Percentiles rank a stretch among this genome's conserved stretches.
phyloP scores from a whole-genome alignment of 441 rosid species.

The Jatropha multifida region DNA sequence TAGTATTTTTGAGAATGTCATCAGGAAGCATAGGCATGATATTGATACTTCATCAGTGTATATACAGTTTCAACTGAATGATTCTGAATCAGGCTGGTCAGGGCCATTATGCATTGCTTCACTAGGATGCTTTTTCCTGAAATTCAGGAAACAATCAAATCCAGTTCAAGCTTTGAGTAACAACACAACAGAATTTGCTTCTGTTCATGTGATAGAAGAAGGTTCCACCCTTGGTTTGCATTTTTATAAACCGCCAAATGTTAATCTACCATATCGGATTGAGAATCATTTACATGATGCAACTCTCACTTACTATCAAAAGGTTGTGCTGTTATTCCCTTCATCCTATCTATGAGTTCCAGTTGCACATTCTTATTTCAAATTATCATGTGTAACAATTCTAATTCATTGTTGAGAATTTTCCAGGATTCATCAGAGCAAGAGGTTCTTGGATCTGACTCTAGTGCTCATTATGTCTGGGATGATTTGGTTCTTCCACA shows the following conservation, averaged over 20 bases:
- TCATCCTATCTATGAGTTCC: slow-evolving; percentile 18
- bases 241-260: slow-evolving; percentile 77
- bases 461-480: slow-evolving; percentile 80
- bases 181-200: slow-evolving; percentile 58
- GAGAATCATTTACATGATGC: slow-evolving; percentile 72
- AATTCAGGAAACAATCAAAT: slow-evolving; percentile 67
- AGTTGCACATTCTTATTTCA: slow-evolving; percentile 15
- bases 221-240: slow-evolving; percentile 79
- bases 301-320: slow-evolving; percentile 80
- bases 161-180: slow-evolving; percentile 40
- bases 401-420: slow-evolving; percentile 18
- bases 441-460: slow-evolving; percentile 79
- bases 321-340: slow-evolving; percentile 53
- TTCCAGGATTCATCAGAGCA: slow-evolving; percentile 77
- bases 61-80: slow-evolving; percentile 70
- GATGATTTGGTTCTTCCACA: slow-evolving; percentile 92
- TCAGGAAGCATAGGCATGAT: slow-evolving; percentile 75
- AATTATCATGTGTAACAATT: slow-evolving; percentile 19
- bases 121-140: slow-evolving; percentile 82
- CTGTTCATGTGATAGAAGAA: slow-evolving; percentile 78
- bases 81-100: slow-evolving; percentile 74
- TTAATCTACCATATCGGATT: slow-evolving; percentile 77
- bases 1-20: slow-evolving; percentile 76
- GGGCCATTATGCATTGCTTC: slow-evolving; percentile 95
- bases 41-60: slow-evolving; percentile 47